phyloP scores from a whole-genome alignment of 352 stramenopile genomes.

The Pythium oligandrum region DNA sequence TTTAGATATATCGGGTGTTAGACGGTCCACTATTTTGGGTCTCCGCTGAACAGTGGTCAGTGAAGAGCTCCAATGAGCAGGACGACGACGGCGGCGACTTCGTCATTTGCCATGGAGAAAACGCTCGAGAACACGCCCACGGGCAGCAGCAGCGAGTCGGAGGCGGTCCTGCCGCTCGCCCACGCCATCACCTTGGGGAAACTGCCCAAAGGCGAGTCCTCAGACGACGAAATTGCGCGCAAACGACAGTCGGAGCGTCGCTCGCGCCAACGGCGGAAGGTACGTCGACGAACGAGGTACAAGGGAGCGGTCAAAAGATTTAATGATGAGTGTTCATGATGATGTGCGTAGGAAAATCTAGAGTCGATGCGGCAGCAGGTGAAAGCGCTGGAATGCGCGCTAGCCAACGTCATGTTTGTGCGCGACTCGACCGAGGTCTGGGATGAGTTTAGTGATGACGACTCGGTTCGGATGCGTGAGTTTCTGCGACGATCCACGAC shows the following conservation, averaged over 20 bases:
- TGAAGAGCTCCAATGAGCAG: too few species aligned
- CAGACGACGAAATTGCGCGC: neutral
- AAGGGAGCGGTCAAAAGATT: too few species aligned
- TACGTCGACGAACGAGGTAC: neutral
- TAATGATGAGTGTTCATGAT: too few species aligned
- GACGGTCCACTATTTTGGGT: too few species aligned
- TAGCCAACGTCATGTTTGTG: neutral
- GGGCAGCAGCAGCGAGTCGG: too few species aligned
- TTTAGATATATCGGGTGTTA: too few species aligned
- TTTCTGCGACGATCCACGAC: neutral
- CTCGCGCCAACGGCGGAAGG: slow-evolving; percentile 1
- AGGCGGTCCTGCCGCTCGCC: too few species aligned
- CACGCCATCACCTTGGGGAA: too few species aligned
- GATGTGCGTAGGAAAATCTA: neutral
- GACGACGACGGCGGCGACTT: too few species aligned
- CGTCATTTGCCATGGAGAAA: too few species aligned
- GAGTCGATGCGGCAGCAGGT: neutral
- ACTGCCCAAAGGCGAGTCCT: neutral
- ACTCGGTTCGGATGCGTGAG: neutral
- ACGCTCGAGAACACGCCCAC: too few species aligned
- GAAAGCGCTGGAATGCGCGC: neutral
- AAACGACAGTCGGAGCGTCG: neutral
- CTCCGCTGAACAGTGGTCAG: too few species aligned
- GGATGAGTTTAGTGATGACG: slow-evolving; percentile 7
- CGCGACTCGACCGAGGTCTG: neutral